Evolutionary conservation across 768 basidiomycete genomes (phyloP).

Genomic region (Pleurotus salmoneostramineus): DNA sequence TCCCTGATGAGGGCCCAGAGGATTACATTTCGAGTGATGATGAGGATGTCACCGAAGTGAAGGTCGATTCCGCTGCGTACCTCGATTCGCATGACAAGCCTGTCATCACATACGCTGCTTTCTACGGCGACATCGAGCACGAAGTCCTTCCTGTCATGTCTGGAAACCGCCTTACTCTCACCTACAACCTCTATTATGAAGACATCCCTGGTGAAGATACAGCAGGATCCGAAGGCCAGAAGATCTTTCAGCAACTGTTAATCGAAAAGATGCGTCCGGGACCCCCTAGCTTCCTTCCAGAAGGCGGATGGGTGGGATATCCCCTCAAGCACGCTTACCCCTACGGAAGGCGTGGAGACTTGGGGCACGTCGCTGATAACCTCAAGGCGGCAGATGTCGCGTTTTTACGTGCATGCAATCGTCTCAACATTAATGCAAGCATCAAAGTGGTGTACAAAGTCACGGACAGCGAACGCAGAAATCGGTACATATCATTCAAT

Average conservation of each 20-base stretch:
- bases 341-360: neutral
- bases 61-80: conserved; percentile 21
- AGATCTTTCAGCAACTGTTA: neutral
- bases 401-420: neutral
- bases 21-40: no score
- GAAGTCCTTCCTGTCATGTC: conserved; percentile 30
- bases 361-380: neutral
- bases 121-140: conserved; percentile 37
- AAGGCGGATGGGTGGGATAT: conserved; percentile 13
- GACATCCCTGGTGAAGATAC: neutral
- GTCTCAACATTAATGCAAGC: neutral
- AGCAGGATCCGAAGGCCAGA: no score
- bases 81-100: conserved; percentile 10
- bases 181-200: conserved; percentile 34
- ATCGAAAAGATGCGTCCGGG: neutral
- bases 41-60: no score
- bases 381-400: neutral
- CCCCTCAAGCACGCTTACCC: conserved; percentile 12
- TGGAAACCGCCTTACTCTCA: conserved; percentile 36
- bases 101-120: conserved; percentile 28
- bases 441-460: neutral
- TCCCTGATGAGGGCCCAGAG: neutral
- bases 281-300: neutral
- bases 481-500: neutral
- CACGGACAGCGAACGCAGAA: neutral